phyloP scores from a whole-genome alignment of 192 early-diverging fungal species.

The Coemansia sp. region DNA sequence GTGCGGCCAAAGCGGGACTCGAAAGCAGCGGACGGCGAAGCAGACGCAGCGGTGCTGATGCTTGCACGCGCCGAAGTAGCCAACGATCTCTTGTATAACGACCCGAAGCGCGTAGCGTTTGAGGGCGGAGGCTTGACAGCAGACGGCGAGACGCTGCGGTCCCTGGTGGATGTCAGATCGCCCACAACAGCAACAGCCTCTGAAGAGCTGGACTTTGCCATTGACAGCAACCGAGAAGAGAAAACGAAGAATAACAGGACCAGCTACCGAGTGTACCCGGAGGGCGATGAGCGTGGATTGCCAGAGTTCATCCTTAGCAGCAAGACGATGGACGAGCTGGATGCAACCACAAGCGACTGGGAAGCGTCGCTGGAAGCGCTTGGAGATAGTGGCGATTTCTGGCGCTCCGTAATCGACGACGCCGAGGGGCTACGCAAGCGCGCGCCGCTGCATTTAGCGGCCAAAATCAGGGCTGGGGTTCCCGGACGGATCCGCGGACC shows the following conservation, averaged over 20 bases:
- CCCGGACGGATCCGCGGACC: slow-evolving; percentile 81
- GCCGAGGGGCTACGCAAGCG: slow-evolving; percentile 20
- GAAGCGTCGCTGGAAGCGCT: slow-evolving; percentile 27
- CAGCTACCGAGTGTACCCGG: slow-evolving; percentile 36
- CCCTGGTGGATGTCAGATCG: slow-evolving; percentile 32
- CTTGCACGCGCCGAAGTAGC: slow-evolving; percentile 43
- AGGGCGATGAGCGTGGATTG: slow-evolving; percentile 50
- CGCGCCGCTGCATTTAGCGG: slow-evolving; percentile 42
- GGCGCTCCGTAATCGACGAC: slow-evolving; percentile 35
- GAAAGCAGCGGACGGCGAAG: background rate
- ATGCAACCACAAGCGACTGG: slow-evolving; percentile 38
- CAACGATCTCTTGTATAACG: slow-evolving; percentile 37
- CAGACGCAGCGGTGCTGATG: slow-evolving; percentile 21
- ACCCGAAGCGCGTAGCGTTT: slow-evolving; percentile 48
- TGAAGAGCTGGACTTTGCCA: background rate
- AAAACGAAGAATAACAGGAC: background rate
- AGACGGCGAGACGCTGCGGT: slow-evolving; percentile 29
- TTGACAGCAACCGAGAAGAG: background rate
- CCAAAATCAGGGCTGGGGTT: slow-evolving; percentile 62
- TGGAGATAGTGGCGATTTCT: slow-evolving; percentile 33
- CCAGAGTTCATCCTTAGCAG: slow-evolving; percentile 37
- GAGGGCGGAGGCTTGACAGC: slow-evolving; percentile 34
- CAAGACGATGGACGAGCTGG: slow-evolving; percentile 39
- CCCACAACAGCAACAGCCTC: slow-evolving; percentile 4
- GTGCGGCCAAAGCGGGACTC: slow-evolving; percentile 12